These are phyloP conservation scores for Talaromyces sp. DNA, from an alignment of 2,329 filamentous ascomycete species.

Conservation along the genomic window DNA sequence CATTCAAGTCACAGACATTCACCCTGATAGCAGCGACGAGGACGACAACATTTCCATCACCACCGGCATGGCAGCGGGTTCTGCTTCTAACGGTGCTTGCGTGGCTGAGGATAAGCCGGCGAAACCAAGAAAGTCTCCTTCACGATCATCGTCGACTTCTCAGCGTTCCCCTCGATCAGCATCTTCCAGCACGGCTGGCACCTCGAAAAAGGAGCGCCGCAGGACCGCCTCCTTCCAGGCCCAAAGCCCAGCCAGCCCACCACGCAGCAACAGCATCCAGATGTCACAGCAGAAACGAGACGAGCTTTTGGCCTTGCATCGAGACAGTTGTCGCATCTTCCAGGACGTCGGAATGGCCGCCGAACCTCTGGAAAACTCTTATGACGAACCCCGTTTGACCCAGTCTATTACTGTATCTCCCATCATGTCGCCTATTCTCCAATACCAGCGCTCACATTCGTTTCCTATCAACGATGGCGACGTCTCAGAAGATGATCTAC, in stretches of 20 bases:
- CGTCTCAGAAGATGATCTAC: conserved; percentile 10
- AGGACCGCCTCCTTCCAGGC: conserved; percentile 21
- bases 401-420: not conserved
- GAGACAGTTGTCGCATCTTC: conserved; percentile 39
- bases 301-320: conserved; percentile 33
- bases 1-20: conserved; percentile 17
- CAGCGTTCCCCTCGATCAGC: conserved; percentile 27
- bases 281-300: conserved; percentile 24
- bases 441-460: conserved; percentile 7
- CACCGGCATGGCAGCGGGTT: not conserved
- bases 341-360: conserved; percentile 17
- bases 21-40: conserved; percentile 8
- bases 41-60: not conserved
- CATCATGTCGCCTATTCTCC: conserved; percentile 2
- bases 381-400: not conserved
- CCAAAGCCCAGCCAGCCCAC: conserved; percentile 22
- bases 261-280: conserved; percentile 15
- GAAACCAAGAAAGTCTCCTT: conserved; percentile 21
- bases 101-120: conserved; percentile 2
- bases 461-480: conserved; percentile 5
- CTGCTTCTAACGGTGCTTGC: not conserved
- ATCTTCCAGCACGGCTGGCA: conserved; percentile 27
- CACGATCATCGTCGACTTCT: conserved; percentile 27
- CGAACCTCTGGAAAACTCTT: not conserved
- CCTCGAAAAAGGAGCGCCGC: conserved; percentile 22